These are phyloP conservation scores for Kodamaea suecica DNA, from an alignment of 1,139 yeast genomes.

Conservation along the genomic window DNA sequence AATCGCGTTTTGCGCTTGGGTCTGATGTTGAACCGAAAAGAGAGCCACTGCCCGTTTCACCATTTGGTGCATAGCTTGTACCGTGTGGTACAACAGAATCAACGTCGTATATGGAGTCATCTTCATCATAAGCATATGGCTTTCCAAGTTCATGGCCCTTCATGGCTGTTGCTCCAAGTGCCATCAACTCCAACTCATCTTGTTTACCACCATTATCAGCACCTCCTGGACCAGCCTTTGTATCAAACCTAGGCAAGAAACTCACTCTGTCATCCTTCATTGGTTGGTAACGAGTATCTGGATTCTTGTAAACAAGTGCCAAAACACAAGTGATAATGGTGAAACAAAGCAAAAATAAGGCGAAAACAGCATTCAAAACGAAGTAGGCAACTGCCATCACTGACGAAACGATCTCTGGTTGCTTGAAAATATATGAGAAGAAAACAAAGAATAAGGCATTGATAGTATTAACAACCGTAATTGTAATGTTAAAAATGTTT, in stretches of 20 bases:
- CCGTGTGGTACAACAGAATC: conserved; percentile 19
- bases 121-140: conserved; percentile 24
- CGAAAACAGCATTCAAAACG: conserved; percentile 83
- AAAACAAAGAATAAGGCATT: conserved; percentile 85
- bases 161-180: conserved; percentile 85
- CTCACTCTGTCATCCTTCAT: conserved; percentile 96
- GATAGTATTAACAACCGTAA: conserved; percentile 72
- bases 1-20: conserved; percentile 28
- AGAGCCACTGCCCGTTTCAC: conserved; percentile 8
- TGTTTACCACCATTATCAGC: conserved; percentile 22
- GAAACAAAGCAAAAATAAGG: conserved; percentile 75
- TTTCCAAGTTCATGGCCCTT: conserved; percentile 61
- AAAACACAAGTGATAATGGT: conserved; percentile 83
- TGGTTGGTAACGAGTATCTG: conserved; percentile 94
- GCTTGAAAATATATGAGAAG: conserved; percentile 79
- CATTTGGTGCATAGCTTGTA: conserved; percentile 6
- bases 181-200: conserved; percentile 77
- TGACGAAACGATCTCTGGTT: conserved; percentile 84
- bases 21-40: conserved; percentile 9
- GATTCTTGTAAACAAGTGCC: conserved; percentile 84
- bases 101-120: conserved; percentile 34
- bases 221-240: conserved; percentile 33
- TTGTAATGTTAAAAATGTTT: conserved; percentile 84
- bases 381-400: conserved; percentile 93
- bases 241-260: conserved; percentile 64